Conservation (phyloP, 208 protist genomes). For the Strigomonas culicis region DNA sequence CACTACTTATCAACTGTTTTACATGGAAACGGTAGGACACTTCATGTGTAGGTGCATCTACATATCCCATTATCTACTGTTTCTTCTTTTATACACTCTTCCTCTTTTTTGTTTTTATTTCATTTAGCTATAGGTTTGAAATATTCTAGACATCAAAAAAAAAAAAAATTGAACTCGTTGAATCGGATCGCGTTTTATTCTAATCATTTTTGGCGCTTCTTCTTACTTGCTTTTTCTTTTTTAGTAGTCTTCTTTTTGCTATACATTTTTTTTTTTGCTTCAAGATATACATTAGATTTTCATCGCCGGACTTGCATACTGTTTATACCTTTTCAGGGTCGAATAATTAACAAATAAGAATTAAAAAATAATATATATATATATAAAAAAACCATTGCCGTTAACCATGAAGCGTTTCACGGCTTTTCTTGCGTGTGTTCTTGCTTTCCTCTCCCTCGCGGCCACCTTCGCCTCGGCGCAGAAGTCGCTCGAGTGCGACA, state of each 20-base stretch:
- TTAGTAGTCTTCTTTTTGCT: background rate
- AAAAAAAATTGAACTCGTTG: no score
- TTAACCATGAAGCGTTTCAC: no score
- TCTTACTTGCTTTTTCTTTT: constrained; percentile 10
- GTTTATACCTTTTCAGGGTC: no score
- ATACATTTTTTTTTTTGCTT: constrained; percentile 3
- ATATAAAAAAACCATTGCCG: background rate
- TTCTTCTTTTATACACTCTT: no score
- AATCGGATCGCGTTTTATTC: background rate
- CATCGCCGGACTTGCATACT: background rate
- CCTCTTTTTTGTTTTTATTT: no score
- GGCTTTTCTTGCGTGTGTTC: background rate
- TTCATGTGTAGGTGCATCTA: no score
- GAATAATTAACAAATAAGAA: background rate
- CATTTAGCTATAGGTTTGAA: no score
- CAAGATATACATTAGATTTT: background rate
- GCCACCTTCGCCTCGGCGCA: constrained; percentile 26
- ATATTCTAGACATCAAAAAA: no score
- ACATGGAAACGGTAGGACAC: no score
- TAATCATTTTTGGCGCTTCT: background rate
- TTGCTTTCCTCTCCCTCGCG: constrained; percentile 13
- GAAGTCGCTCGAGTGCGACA: constrained; percentile 68
- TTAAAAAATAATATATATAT: background rate
- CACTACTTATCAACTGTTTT: no score
- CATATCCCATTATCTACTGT: no score